A percentile compares a stretch with the other conserved stretches of the same genome.
phyloP scores from a whole-genome alignment of 73 alveolate species.

The Strombidium stylifer region DNA sequence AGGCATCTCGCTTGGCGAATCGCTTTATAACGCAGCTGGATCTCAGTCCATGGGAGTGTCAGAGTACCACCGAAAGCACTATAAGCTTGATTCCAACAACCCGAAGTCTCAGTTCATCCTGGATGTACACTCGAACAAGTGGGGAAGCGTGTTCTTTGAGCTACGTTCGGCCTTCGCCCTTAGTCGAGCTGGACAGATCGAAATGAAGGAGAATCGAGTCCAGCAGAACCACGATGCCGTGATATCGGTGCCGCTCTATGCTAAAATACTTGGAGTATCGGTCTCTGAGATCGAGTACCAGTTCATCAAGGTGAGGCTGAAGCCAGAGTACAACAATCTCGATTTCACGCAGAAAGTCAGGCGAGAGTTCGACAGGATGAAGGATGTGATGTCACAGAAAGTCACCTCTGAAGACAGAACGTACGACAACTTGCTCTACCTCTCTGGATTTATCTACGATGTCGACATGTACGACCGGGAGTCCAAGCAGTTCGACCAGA shows the following conservation, averaged over 20 bases:
- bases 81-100: conserved; percentile 1
- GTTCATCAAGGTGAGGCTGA: conserved; percentile 11
- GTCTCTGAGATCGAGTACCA: too few species aligned
- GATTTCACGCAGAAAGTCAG: not conserved
- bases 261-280: too few species aligned
- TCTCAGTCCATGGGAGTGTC: conserved; percentile 56
- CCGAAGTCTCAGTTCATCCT: not conserved
- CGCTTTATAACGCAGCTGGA: conserved; percentile 77
- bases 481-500: too few species aligned
- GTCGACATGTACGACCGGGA: not conserved
- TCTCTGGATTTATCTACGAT: conserved; percentile 2
- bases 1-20: too few species aligned
- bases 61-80: not conserved
- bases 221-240: conserved; percentile 5
- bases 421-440: not conserved
- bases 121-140: not conserved
- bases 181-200: conserved; percentile 1
- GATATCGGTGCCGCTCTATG: too few species aligned
- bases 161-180: conserved; percentile 8
- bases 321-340: conserved; percentile 9
- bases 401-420: not conserved
- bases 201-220: not conserved
- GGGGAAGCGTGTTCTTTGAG: conserved; percentile 3
- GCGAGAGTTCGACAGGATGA: conserved; percentile 2
- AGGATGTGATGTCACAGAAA: not conserved